These are phyloP conservation scores for Boletus rubropictus DNA, from an alignment of 768 basidiomycete genomes.

Conservation along the genomic window DNA sequence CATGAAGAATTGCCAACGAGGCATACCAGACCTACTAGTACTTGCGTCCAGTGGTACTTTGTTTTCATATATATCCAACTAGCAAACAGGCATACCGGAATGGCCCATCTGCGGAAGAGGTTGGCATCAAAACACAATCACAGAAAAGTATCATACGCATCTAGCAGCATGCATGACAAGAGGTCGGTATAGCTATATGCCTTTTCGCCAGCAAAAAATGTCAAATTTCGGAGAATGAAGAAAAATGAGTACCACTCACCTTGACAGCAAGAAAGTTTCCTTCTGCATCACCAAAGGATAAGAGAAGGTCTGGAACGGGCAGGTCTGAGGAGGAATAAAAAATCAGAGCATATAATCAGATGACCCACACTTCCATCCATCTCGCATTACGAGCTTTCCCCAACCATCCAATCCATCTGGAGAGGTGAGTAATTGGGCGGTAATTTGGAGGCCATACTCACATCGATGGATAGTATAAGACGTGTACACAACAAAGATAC, in stretches of 20 bases:
- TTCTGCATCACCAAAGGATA: conserved; percentile 79
- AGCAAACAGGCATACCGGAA: conserved; percentile 77
- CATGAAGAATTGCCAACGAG: not conserved
- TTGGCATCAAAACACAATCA: not conserved
- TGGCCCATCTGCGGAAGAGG: conserved; percentile 60
- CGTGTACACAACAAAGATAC: conserved; percentile 69
- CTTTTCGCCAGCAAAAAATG: conserved; percentile 26
- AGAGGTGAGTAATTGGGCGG: not conserved
- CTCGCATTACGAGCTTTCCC: conserved; percentile 61
- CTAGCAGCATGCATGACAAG: conserved; percentile 86
- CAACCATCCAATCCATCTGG: conserved; percentile 78
- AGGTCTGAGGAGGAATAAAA: not conserved
- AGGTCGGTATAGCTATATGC: conserved; percentile 83
- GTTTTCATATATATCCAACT: conserved; percentile 77
- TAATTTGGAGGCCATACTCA: conserved; percentile 31
- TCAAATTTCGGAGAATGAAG: not conserved
- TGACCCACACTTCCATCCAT: conserved; percentile 82
- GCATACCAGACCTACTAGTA: conserved; percentile 43
- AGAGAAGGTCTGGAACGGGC: conserved; percentile 54
- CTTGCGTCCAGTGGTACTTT: conserved; percentile 77
- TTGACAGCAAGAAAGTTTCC: conserved; percentile 83
- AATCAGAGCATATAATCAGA: not conserved
- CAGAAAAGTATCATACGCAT: conserved; percentile 48
- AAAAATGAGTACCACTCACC: conserved; percentile 27
- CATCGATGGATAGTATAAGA: conserved; percentile 86